A percentile compares a stretch with the other conserved stretches of the same genome.
Conservation (phyloP, 495 filamentous ascomycete species). For the Jackrogersella multiformis region DNA sequence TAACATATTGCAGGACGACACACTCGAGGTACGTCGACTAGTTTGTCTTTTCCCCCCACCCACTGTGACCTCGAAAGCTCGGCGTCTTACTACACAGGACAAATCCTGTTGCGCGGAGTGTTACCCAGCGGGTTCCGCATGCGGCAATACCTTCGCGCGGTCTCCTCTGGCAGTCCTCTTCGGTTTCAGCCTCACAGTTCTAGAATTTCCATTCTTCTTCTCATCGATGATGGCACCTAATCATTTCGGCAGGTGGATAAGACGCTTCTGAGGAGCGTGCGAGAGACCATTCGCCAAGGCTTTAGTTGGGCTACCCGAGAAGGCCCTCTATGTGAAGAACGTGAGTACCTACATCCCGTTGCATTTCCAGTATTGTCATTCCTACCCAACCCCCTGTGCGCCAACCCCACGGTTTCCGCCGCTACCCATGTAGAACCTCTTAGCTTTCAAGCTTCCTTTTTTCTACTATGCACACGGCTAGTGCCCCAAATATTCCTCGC, state of each 20-base stretch:
- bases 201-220: constrained; percentile 35
- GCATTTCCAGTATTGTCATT: constrained; percentile 30
- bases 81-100: constrained; percentile 44
- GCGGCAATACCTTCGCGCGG: constrained; percentile 34
- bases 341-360: constrained; percentile 64
- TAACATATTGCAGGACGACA: constrained; percentile 97
- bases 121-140: constrained; percentile 41
- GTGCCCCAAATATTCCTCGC: constrained; percentile 3
- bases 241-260: constrained; percentile 77
- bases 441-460: constrained; percentile 1
- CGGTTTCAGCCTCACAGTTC: constrained; percentile 42
- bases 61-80: constrained; percentile 44
- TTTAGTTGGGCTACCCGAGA: constrained; percentile 96
- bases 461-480: constrained; percentile 1
- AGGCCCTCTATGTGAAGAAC: constrained; percentile 97
- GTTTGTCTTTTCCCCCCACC: constrained; percentile 32
- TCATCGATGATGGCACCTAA: constrained; percentile 45
- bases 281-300: constrained; percentile 91
- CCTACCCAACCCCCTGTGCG: constrained; percentile 42
- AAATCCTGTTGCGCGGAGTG: constrained; percentile 27
- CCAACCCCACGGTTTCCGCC: constrained; percentile 33
- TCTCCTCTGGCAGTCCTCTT: background rate
- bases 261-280: constrained; percentile 83
- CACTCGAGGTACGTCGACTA: constrained; percentile 69
- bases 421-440: constrained; percentile 22